These are phyloP conservation scores for Phaffia australis DNA, from an alignment of 768 basidiomycete genomes.

Conservation along the genomic window DNA sequence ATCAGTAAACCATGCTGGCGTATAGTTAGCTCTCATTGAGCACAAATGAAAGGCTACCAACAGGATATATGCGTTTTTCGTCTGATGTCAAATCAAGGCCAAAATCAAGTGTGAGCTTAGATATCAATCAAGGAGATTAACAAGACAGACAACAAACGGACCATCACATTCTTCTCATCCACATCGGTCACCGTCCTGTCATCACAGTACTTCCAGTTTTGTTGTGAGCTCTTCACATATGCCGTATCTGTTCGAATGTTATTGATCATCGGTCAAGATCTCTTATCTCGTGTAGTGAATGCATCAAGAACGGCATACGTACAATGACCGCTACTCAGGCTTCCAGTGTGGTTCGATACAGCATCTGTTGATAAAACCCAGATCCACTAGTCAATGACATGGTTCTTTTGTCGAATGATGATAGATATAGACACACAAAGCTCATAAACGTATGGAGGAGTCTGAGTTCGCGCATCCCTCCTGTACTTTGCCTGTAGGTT, in stretches of 20 bases:
- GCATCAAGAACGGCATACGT: conserved; percentile 36
- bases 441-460: conserved; percentile 87
- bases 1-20: not conserved
- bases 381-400: not conserved
- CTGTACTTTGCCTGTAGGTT: conserved; percentile 33
- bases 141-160: conserved; percentile 35
- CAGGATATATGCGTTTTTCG: conserved; percentile 21
- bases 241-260: conserved; percentile 61
- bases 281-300: no score
- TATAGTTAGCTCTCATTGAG: no score
- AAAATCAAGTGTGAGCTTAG: not conserved
- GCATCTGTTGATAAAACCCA: conserved; percentile 42
- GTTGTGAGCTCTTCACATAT: conserved; percentile 62
- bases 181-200: conserved; percentile 73
- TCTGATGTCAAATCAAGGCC: not conserved
- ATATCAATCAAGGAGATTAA: not conserved
- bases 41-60: no score
- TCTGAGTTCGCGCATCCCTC: conserved; percentile 67
- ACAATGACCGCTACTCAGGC: conserved; percentile 92
- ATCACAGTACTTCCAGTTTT: conserved; percentile 87
- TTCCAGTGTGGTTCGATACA: conserved; percentile 93
- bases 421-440: conserved; percentile 42
- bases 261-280: no score
- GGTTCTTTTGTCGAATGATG: not conserved
- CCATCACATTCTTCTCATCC: conserved; percentile 70